Base-by-base conservation (phyloP, 2,329 filamentous ascomycete genomes). In the Exophiala lecanii-corni region DNA sequence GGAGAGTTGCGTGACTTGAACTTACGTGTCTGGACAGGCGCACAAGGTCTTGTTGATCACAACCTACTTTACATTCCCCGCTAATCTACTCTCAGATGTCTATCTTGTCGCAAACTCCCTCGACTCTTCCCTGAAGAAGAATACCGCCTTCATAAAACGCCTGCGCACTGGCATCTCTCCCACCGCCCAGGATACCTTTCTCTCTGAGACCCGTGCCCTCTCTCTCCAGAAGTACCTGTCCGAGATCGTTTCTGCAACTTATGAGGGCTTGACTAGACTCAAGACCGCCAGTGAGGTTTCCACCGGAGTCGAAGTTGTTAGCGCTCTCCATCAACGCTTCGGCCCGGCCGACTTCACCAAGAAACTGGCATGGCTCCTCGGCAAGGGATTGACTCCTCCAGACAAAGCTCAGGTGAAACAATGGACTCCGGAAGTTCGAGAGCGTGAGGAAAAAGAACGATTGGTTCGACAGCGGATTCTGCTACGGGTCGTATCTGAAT, bases 111-210 rank as follows among this genome's bases (percentile, higher is more conserved):
- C 79, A 64, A 77, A 78, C 60, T 84, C 86, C 20, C 82, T 97
- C 60, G 91, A 97, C 66, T 95, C 91, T 39, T 92, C 89, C 39
- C 75, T 97, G 65, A 96, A 95, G 71, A 97, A 96, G 73, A 97
- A 97, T 59, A 97, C 91, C 3, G 89, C 89, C 54, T 96, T 97
- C 65, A 97, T 97, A 62, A 96, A 95, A 69, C 87, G 91, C 59
- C 75, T 97, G 43, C 86, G 91, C 57, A 96, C 91, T 45, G 86
- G 88, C 47, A 82, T 97, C 51, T 89, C 85, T 51, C 71, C 86
- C 36, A 75, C 88, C 43, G 86, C 85, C 42, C 80, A 89, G 41
- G 73, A 78, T 54, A 92, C 88, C 46, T 94, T 97, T 67, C 71
- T 95, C 36, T 81, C 91, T 62, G 91, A 97, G 62, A 89, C 95